Conservation (phyloP, 305 asterid genomes). For the Plantago lanceolata region DNA sequence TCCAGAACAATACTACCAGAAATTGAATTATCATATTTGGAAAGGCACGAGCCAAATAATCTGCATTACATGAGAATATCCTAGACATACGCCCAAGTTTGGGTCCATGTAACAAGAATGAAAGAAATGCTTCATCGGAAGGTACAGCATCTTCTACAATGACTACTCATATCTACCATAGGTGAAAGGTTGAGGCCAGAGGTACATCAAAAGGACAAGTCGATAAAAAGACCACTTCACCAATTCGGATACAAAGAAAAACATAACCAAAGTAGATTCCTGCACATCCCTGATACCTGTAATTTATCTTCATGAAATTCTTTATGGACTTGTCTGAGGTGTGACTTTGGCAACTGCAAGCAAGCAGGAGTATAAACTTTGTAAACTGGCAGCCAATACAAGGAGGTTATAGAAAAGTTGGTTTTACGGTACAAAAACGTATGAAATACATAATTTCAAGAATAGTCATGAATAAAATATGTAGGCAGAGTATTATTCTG, state of each 20-base stretch:
- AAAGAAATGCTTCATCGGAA: neutral
- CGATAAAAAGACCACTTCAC: neutral
- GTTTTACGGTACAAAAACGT: neutral
- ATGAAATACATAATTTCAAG: neutral
- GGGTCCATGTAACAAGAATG: no score
- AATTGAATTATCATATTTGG: no score
- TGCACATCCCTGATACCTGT: conserved; percentile 43
- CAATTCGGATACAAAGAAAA: conserved; percentile 11
- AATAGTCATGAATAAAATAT: neutral
- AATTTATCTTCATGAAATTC: conserved; percentile 57
- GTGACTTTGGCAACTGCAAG: conserved; percentile 69
- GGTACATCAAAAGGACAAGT: conserved; percentile 1
- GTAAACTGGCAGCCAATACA: neutral
- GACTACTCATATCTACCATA: conserved; percentile 3
- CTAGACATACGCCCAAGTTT: no score
- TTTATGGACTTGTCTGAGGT: conserved; percentile 66
- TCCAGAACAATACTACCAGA: no score
- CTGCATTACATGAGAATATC: no score
- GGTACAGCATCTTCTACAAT: neutral
- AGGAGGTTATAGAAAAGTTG: neutral
- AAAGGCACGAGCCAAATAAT: no score
- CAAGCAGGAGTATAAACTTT: conserved; percentile 11
- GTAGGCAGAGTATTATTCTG: neutral
- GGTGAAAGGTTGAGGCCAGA: neutral
- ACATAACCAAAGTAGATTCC: conserved; percentile 11